Evolutionary conservation across 2,329 filamentous ascomycete genomes (phyloP), one percentile per base, ranked within the genome.

Genomic region (Magnaporthiopsis poae): DNA sequence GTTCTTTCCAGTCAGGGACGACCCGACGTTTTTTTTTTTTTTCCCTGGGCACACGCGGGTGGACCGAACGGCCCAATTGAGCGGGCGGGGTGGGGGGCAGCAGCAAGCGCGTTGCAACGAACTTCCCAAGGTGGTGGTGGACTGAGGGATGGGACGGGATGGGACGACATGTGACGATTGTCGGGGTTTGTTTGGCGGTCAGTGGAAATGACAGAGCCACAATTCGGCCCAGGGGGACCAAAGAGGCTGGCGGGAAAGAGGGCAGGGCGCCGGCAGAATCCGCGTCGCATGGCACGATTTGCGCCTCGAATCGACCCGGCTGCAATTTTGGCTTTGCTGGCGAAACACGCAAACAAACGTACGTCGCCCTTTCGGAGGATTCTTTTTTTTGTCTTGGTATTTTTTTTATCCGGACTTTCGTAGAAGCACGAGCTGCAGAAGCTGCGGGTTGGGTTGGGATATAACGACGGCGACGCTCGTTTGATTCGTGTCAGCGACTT

Each of bases 161-260:
- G 39, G 63, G 63, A 64, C 63, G 63, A 64, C 63, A 64, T 64
- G 63, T 64, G 63, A 64, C 15, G 63, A 64, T 59, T 59, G 63
- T 35, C 31, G 31, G 31, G 31, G 31, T 3, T 7, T 31, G 25
- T 29, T 64, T 64, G 39, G 52, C 52, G 39, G 63, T 31, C 63
- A 64, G 60, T 31, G 31, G 60, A 61, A 61, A 61, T 61, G 60
- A 52, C 25, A 46, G 63, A 31, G 52, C 36, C 63, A 61, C 63
- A 64, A 64, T 59, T 59, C 21, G 39, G 36, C 36, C 61, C 61
- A 7, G 15, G 33, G 33, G 29, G 27, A 27, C 33, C 31, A 31
- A 31, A 46, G 35, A 56, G 31, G 35, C 35, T 8, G 35, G 8
- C 35, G 35, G 8, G 35, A 9, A 36, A 36, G 35, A 36, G 12